Percentiles rank a stretch among this genome's conserved stretches.
phyloP scores from a whole-genome alignment of 1,139 yeast species.

The Debaryomyces udenii region DNA sequence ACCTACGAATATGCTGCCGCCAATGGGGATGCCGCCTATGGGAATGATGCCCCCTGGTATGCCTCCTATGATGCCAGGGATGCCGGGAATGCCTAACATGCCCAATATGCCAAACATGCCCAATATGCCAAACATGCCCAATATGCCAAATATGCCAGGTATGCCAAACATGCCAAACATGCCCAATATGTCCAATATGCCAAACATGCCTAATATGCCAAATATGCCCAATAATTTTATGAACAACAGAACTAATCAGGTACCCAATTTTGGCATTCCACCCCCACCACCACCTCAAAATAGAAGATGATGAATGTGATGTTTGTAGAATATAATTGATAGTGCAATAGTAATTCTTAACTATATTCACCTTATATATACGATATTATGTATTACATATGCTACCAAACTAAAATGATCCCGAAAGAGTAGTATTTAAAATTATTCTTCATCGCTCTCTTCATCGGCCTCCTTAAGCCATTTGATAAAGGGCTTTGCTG shows the following conservation, averaged over 20 bases:
- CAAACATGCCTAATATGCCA: conserved; percentile 20
- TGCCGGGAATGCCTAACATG: conserved; percentile 29
- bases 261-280: conserved; percentile 13
- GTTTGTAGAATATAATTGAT: background rate
- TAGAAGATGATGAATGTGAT: conserved; percentile 7
- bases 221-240: conserved; percentile 20
- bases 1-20: conserved; percentile 24
- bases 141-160: conserved; percentile 27
- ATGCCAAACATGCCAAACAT: conserved; percentile 21
- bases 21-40: conserved; percentile 26
- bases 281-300: conserved; percentile 24
- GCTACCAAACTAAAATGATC: conserved; percentile 2
- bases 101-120: conserved; percentile 29
- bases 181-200: conserved; percentile 18
- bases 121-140: conserved; percentile 25
- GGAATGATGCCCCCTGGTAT: conserved; percentile 28
- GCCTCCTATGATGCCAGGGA: conserved; percentile 26
- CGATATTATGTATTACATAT: conserved; percentile 7
- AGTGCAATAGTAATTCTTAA: background rate
- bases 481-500: conserved; percentile 91
- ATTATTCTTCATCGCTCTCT: conserved; percentile 60
- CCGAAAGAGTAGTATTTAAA: conserved; percentile 1
- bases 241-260: conserved; percentile 12
- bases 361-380: conserved; percentile 1
- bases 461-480: conserved; percentile 95